phyloP scores from a whole-genome alignment of 1,284 basidiomycete genomes.

The Testicularia cyperi region DNA sequence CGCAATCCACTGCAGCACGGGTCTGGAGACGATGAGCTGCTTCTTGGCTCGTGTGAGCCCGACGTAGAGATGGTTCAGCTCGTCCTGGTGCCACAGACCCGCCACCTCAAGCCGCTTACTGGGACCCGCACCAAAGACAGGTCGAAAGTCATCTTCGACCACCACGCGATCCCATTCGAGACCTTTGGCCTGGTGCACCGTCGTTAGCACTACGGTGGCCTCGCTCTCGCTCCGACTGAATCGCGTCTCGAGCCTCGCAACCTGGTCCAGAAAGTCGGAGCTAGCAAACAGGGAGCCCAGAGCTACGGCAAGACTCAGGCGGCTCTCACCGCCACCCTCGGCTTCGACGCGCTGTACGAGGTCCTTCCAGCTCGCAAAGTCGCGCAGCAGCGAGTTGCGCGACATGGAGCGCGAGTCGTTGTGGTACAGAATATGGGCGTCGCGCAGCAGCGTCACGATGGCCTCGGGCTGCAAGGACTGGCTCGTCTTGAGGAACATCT shows the following conservation, averaged over 20 bases:
- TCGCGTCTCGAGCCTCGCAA: constrained; percentile 33
- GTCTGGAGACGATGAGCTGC: constrained; percentile 26
- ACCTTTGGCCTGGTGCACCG: constrained; percentile 54
- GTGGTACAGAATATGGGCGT: constrained; percentile 47
- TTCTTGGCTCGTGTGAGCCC: constrained; percentile 47
- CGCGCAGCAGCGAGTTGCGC: constrained; percentile 39
- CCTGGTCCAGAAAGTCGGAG: constrained; percentile 41
- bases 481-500: constrained; percentile 50
- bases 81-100: constrained; percentile 36
- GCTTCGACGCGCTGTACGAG: constrained; percentile 52
- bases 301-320: constrained; percentile 44
- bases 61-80: constrained; percentile 52
- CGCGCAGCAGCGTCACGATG: constrained; percentile 42
- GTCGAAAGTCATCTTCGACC: constrained; percentile 50
- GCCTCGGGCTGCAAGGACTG: constrained; percentile 36
- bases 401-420: constrained; percentile 30
- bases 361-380: constrained; percentile 53
- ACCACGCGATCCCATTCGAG: constrained; percentile 53
- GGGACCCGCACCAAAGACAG: constrained; percentile 17
- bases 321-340: constrained; percentile 46
- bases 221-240: constrained; percentile 28
- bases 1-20: constrained; percentile 43
- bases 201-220: constrained; percentile 43
- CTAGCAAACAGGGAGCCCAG: constrained; percentile 28
- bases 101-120: constrained; percentile 30